Conservation (phyloP, 495 filamentous ascomycete genomes). For the Pseudotulostoma volvatum region DNA sequence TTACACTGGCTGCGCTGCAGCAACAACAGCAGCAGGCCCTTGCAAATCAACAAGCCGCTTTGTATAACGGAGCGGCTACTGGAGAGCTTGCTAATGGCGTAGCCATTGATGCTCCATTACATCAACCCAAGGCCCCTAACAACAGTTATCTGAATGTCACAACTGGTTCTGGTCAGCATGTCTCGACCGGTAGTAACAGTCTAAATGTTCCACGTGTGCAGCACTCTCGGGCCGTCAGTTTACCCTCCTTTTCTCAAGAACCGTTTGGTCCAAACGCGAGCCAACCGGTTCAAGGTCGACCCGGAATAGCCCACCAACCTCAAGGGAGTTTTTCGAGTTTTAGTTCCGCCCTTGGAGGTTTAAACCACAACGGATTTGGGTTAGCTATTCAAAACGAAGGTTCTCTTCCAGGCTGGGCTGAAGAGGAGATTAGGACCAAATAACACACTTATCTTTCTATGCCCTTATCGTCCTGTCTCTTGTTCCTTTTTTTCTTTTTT, state of each 20-base stretch:
- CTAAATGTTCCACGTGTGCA: constrained; percentile 44
- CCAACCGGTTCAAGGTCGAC: constrained; percentile 27
- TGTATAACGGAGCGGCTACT: constrained; percentile 32
- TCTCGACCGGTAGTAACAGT: constrained; percentile 30
- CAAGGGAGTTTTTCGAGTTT: constrained; percentile 42
- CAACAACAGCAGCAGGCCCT: constrained; percentile 43
- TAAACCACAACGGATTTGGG: constrained; percentile 42
- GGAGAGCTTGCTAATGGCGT: constrained; percentile 41
- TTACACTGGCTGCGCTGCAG: constrained; percentile 36
- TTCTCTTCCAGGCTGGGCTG: constrained; percentile 49
- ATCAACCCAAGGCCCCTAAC: constrained; percentile 41
- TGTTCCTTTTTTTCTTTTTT: constrained; percentile 12
- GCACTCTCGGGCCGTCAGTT: constrained; percentile 70
- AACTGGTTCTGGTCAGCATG: constrained; percentile 44
- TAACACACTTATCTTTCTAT: constrained; percentile 22
- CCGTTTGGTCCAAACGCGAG: constrained; percentile 31
- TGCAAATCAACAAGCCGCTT: constrained; percentile 32
- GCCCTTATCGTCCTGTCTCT: constrained; percentile 15
- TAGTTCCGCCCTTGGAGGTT: constrained; percentile 37
- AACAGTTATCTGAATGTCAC: constrained; percentile 44
- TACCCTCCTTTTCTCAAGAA: constrained; percentile 57
- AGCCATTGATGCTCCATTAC: constrained; percentile 30
- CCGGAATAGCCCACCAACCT: constrained; percentile 33
- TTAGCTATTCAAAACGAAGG: constrained; percentile 47
- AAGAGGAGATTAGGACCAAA: constrained; percentile 44